These are phyloP conservation scores for Penicillium arizonense DNA, from an alignment of 495 filamentous ascomycete species.

Conservation along the genomic window DNA sequence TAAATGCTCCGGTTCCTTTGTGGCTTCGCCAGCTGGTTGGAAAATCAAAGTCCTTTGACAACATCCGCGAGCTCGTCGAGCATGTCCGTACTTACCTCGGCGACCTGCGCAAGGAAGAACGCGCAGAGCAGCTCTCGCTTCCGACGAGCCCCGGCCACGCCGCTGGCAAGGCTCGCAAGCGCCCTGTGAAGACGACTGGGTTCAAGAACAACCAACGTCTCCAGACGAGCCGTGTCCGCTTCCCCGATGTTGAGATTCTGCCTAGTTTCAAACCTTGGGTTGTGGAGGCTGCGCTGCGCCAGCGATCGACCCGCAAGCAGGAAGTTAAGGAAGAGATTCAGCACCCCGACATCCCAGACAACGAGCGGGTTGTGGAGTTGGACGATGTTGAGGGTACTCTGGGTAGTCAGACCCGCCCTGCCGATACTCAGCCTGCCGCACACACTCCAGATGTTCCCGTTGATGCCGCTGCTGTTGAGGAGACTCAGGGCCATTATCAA, in stretches of 20 bases:
- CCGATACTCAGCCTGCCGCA: too few relatives aligned
- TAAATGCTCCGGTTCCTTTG: constrained; percentile 26
- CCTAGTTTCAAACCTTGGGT: constrained; percentile 48
- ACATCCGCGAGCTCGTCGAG: constrained; percentile 29
- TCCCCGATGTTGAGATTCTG: constrained; percentile 70
- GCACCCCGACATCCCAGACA: too few relatives aligned
- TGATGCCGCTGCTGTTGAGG: neutral
- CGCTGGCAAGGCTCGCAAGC: neutral
- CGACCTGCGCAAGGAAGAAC: constrained; percentile 3
- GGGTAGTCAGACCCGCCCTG: too few relatives aligned
- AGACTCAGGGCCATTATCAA: neutral
- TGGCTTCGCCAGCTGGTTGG: constrained; percentile 34
- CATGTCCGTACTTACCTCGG: constrained; percentile 19
- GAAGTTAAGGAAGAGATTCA: too few relatives aligned
- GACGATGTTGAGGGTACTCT: too few relatives aligned
- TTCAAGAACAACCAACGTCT: neutral
- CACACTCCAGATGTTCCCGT: neutral
- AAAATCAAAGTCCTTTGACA: constrained; percentile 24
- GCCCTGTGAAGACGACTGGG: too few relatives aligned
- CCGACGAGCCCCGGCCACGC: neutral
- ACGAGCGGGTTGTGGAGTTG: too few relatives aligned
- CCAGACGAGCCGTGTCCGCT: constrained; percentile 17
- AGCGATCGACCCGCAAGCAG: neutral
- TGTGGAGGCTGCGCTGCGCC: constrained; percentile 3
- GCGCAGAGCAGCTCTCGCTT: neutral